These are phyloP conservation scores for Omphalea diandra DNA, from an alignment of 441 rosid species.

Conservation along the genomic window DNA sequence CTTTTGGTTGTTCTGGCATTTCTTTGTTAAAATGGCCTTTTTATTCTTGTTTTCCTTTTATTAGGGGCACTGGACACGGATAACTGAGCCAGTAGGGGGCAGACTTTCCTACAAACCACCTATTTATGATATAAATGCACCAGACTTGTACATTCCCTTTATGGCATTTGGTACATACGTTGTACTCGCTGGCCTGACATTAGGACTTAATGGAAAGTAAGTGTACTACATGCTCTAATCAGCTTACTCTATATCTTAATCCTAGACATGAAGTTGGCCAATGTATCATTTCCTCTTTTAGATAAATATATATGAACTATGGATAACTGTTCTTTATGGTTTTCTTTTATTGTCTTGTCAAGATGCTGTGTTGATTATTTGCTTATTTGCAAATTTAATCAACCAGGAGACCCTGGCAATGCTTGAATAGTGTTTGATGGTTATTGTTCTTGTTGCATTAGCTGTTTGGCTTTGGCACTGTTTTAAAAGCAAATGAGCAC, in stretches of 20 bases:
- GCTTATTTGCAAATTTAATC: too few relatives aligned
- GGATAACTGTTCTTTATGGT: too few relatives aligned
- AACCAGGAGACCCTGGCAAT: too few relatives aligned
- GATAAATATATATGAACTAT: not conserved
- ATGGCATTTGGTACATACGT: slow-evolving; percentile 95
- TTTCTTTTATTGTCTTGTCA: too few relatives aligned
- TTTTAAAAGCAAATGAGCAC: not conserved
- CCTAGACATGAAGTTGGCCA: not conserved
- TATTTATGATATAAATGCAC: slow-evolving; percentile 87
- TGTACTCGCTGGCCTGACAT: slow-evolving; percentile 84
- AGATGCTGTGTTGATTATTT: too few relatives aligned
- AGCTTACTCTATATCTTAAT: not conserved
- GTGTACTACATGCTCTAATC: slow-evolving; percentile 26
- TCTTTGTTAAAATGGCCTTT: not conserved
- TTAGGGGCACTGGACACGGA: slow-evolving; percentile 96
- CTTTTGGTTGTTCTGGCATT: slow-evolving; percentile 2
- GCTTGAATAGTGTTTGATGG: not conserved
- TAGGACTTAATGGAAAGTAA: slow-evolving; percentile 88
- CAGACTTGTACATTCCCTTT: slow-evolving; percentile 88
- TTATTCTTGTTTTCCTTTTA: slow-evolving; percentile 19
- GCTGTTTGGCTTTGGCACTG: not conserved
- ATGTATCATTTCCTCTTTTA: not conserved
- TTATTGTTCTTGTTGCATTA: not conserved
- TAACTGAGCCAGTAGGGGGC: slow-evolving; percentile 94
- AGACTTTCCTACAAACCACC: slow-evolving; percentile 95